Evolutionary conservation across 805 yeast genomes (phyloP), one percentile per base, ranked within the genome.

Genomic region (Yamadazyma tumulicola): DNA sequence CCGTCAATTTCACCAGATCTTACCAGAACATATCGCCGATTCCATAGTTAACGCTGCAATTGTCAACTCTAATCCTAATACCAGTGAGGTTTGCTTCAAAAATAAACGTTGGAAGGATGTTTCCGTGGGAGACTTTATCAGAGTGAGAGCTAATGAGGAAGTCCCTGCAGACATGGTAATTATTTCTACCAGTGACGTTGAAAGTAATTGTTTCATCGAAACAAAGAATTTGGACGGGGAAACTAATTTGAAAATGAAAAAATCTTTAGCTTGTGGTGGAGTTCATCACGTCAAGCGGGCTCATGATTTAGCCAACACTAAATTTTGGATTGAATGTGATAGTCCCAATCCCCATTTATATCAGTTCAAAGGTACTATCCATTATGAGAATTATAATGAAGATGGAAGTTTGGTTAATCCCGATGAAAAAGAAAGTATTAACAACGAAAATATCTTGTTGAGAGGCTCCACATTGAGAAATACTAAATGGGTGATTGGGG

Each of bases 141-240:
- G 89, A 48, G 69, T 84, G 17, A 75, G 80, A 42, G 76, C 77
- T 45, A 79, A 84, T 51, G 93, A 84, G 51, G 91, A 83, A 60
- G 71, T 82, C 5, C 94, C 94, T 1, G 88, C 91, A 1, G 94
- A 84, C 57, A 55, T 79, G 10, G 65, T 82, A 30, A 55, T 83
- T 21, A 51, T 84, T 6, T 67, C 87, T 4, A 70, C 88, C 2
- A 76, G 85, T 20, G 87, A 81, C 50, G 56, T 68, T 1, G 86
- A 82, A 46, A 81, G 81, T 32, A 75, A 73, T 32, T 82, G 89
- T 58, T 84, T 77, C 46, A 77, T 84, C 19, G 94, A 84, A 56
- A 85, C 94, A 0, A 84, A 83, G 50, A 84, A 84, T 57, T 67
- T 85, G 46, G 94, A 85, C 59, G 94, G 94, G 57, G 94, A 84